A percentile compares a stretch with the other conserved stretches of the same genome.
Evolutionary conservation across 2,329 filamentous ascomycete species (phyloP).

Genomic region (Diplodia corticola): DNA sequence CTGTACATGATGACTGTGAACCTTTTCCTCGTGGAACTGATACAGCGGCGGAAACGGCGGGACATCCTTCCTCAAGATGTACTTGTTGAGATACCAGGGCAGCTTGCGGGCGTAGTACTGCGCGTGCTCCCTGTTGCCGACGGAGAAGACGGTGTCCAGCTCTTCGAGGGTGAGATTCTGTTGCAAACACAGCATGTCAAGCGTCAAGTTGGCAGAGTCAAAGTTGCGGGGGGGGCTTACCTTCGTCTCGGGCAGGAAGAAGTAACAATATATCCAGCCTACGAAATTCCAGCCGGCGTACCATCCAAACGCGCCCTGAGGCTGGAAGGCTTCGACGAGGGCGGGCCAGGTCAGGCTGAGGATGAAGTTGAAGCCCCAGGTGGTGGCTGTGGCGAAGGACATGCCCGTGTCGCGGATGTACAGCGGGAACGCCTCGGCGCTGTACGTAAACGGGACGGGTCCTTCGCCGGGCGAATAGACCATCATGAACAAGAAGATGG

Average conservation of each 20-base stretch:
- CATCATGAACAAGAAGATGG: slow-evolving; percentile 54
- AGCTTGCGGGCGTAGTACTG: slow-evolving; percentile 42
- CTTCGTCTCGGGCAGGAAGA: slow-evolving; percentile 10
- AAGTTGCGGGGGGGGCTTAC: background rate
- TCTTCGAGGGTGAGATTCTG: slow-evolving; percentile 47
- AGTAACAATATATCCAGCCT: slow-evolving; percentile 38
- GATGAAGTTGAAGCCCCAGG: slow-evolving; percentile 60
- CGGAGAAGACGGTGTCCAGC: slow-evolving; percentile 54
- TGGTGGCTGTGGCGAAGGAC: slow-evolving; percentile 68
- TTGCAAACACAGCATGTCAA: background rate
- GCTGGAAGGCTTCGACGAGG: slow-evolving; percentile 54
- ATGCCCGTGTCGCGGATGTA: slow-evolving; percentile 72
- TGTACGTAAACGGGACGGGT: slow-evolving; percentile 54
- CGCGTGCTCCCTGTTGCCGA: slow-evolving; percentile 45
- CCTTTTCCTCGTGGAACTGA: slow-evolving; percentile 33
- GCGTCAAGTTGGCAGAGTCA: too few relatives aligned
- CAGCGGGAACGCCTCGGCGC: slow-evolving; percentile 68
- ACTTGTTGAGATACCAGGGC: slow-evolving; percentile 51
- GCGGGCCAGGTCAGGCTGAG: slow-evolving; percentile 63
- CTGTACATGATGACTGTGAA: background rate
- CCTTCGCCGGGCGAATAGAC: slow-evolving; percentile 52
- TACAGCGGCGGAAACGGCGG: slow-evolving; percentile 38
- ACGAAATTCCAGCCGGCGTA: slow-evolving; percentile 62
- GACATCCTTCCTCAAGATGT: slow-evolving; percentile 41
- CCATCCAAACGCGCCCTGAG: slow-evolving; percentile 60